These are phyloP conservation scores for Krasilnikovozyma curviuscula DNA, from an alignment of 768 basidiomycete species.

Conservation along the genomic window DNA sequence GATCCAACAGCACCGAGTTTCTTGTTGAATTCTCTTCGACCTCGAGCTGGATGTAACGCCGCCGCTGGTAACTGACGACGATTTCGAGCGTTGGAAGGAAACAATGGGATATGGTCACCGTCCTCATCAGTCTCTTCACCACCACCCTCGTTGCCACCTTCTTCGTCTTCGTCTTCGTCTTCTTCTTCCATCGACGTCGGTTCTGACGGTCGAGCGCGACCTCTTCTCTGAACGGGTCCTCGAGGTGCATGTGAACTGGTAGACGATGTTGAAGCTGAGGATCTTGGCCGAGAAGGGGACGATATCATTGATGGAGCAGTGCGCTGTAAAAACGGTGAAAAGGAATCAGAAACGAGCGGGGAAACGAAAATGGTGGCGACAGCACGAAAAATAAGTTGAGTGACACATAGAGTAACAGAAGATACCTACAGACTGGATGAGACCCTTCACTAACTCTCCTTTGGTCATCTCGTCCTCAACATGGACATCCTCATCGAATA, in stretches of 20 bases:
- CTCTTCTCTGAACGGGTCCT: background rate
- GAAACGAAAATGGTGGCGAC: background rate
- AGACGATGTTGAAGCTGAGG: background rate
- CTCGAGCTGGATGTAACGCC: too few species aligned
- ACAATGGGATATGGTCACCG: too few species aligned
- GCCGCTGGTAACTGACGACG: too few species aligned
- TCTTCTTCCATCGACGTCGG: background rate
- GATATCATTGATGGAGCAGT: too few species aligned
- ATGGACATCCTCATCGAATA: conserved; percentile 1
- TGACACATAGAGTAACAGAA: background rate
- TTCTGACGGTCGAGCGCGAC: background rate
- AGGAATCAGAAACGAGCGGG: background rate
- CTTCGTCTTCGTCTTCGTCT: background rate
- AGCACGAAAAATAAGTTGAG: background rate
- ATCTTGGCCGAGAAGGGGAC: background rate
- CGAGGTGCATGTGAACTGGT: background rate
- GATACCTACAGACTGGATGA: background rate
- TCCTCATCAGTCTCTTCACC: conserved; percentile 2
- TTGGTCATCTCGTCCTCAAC: background rate
- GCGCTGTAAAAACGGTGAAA: background rate
- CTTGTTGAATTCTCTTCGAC: too few species aligned
- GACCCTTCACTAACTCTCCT: background rate
- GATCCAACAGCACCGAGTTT: too few species aligned
- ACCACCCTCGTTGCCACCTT: background rate
- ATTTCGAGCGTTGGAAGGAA: too few species aligned